phyloP scores from a whole-genome alignment of 805 yeast species.

The Metschnikowia noctiluminum region DNA sequence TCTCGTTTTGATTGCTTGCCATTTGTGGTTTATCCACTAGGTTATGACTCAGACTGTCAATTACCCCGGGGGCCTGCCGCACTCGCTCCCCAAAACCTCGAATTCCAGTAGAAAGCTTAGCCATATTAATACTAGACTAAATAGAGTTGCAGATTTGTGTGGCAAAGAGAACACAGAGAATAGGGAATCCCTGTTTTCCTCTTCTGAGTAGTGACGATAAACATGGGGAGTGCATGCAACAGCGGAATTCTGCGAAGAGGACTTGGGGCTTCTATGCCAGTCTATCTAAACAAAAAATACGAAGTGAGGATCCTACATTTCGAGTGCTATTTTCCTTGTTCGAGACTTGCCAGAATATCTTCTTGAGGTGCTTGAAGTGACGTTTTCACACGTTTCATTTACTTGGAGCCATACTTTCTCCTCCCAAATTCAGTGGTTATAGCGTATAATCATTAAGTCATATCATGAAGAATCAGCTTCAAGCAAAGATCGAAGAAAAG shows the following conservation, averaged over 20 bases:
- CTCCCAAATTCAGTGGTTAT: too few species aligned
- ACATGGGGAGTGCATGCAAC: conserved; percentile 6
- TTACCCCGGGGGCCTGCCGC: not conserved
- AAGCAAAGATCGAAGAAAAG: conserved; percentile 42
- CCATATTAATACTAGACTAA: conserved; percentile 9
- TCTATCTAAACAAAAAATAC: not conserved
- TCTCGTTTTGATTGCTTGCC: not conserved
- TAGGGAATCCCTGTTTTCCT: not conserved
- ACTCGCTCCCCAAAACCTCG: conserved; percentile 11
- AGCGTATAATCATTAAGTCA: too few species aligned
- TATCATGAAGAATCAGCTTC: conserved; percentile 11
- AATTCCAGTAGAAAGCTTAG: conserved; percentile 14
- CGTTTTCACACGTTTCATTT: too few species aligned
- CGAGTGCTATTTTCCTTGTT: too few species aligned
- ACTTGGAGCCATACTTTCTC: too few species aligned
- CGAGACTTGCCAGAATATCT: too few species aligned
- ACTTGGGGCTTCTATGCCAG: not conserved
- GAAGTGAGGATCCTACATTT: too few species aligned
- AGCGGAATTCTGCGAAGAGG: not conserved
- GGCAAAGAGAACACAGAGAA: not conserved
- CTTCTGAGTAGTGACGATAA: not conserved
- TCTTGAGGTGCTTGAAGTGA: too few species aligned
- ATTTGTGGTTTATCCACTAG: not conserved
- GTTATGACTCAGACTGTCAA: not conserved
- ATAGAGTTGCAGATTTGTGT: not conserved